Evolutionary conservation across 345 rosid species (phyloP).

Genomic region (Limnanthes douglasii): DNA sequence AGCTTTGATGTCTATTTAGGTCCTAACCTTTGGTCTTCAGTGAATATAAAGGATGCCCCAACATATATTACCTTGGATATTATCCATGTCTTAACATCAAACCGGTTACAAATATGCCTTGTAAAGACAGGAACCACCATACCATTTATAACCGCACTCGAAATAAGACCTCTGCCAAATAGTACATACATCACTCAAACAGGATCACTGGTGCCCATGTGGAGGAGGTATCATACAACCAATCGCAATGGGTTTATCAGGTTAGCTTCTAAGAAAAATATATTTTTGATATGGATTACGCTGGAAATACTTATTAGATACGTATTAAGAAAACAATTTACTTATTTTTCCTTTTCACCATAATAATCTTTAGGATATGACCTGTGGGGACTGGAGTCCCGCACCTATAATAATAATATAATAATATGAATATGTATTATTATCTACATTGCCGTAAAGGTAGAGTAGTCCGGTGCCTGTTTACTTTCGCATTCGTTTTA

Average conservation of each 20-base stretch:
- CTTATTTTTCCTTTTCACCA: no score
- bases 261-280: no score
- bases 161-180: constrained; percentile 11
- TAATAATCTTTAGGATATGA: no score
- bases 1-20: constrained; percentile 15
- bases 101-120: constrained; percentile 13
- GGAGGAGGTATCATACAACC: constrained; percentile 6
- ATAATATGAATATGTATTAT: no score
- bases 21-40: constrained; percentile 16
- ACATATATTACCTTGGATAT: constrained; percentile 5
- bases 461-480: no score
- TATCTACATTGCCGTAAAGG: no score
- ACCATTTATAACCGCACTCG: constrained; percentile 13
- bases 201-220: constrained; percentile 11
- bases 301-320: no score
- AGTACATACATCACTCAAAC: constrained; percentile 8
- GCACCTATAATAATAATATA: no score
- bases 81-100: constrained; percentile 10
- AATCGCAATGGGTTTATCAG: constrained; percentile 8
- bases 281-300: no score
- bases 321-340: no score
- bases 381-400: no score
- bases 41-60: constrained; percentile 1
- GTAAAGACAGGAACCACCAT: constrained; percentile 8
- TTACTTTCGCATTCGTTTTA: no score